Percentiles rank a stretch among this genome's conserved stretches.
phyloP scores from a whole-genome alignment of 2,329 filamentous ascomycete species.

The Monilinia vaccinii-corymbosi region DNA sequence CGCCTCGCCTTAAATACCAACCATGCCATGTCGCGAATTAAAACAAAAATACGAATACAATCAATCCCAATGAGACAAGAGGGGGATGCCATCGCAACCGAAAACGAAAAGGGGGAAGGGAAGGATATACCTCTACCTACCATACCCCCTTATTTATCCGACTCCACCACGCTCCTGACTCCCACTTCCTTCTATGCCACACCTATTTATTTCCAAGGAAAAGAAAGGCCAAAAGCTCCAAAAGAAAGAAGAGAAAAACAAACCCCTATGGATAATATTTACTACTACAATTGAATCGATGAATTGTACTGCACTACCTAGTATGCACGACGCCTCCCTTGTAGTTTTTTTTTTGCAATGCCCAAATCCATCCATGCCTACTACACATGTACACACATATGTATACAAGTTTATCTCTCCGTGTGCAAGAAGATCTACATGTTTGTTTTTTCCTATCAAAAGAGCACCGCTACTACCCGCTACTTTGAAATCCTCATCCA shows the following conservation, averaged over 20 bases:
- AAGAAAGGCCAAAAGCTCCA: too few species aligned
- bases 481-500: background rate
- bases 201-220: too few species aligned
- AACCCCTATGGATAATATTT: background rate
- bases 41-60: too few species aligned
- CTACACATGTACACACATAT: background rate
- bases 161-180: too few species aligned
- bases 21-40: too few species aligned
- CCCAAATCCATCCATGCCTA: background rate
- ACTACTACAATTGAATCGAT: background rate
- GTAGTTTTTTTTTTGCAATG: background rate
- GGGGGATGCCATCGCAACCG: too few species aligned
- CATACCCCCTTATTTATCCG: too few species aligned
- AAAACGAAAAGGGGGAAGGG: too few species aligned
- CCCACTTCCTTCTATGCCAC: too few species aligned
- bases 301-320: background rate
- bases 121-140: too few species aligned
- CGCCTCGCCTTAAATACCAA: too few species aligned
- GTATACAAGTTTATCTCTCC: background rate
- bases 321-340: background rate
- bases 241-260: background rate
- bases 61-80: too few species aligned
- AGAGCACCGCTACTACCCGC: background rate
- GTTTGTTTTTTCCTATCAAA: constrained; percentile 2
- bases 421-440: background rate